A percentile compares a stretch with the other conserved stretches of the same genome.
Conservation (phyloP, 2,329 filamentous ascomycete species). For the Aspergillus awamori region DNA sequence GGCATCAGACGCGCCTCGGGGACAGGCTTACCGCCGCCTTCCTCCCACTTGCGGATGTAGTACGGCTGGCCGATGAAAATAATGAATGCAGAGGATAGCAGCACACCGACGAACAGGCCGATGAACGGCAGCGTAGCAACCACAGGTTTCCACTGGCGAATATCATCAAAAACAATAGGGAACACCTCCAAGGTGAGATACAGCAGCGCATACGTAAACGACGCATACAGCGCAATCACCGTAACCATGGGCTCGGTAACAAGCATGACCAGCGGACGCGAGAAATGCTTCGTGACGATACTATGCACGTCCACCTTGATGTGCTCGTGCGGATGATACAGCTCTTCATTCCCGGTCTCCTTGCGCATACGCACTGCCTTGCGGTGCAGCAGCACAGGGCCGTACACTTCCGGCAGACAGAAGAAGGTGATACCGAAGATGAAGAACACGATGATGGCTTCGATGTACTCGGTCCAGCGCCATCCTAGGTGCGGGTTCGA, state of each 20-base stretch:
- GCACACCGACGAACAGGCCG: constrained; percentile 60
- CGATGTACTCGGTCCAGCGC: constrained; percentile 45
- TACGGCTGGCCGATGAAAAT: constrained; percentile 52
- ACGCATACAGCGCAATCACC: constrained; percentile 28
- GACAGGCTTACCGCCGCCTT: constrained; percentile 17
- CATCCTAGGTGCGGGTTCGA: constrained; percentile 28
- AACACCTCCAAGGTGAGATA: constrained; percentile 55
- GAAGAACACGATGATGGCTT: constrained; percentile 44
- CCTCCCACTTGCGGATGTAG: constrained; percentile 26
- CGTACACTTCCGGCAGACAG: constrained; percentile 45
- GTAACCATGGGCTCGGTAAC: constrained; percentile 23
- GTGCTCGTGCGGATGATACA: constrained; percentile 51
- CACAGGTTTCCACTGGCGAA: constrained; percentile 61
- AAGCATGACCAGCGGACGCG: constrained; percentile 27
- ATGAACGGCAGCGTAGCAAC: constrained; percentile 63
- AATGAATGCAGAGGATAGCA: constrained; percentile 57
- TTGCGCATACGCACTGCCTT: constrained; percentile 45
- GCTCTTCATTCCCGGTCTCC: constrained; percentile 42
- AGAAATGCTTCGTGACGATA: constrained; percentile 33
- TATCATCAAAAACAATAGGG: constrained; percentile 65
- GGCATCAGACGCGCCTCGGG: constrained; percentile 43
- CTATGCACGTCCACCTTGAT: constrained; percentile 45
- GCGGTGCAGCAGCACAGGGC: constrained; percentile 43
- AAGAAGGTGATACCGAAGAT: constrained; percentile 29
- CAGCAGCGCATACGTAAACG: constrained; percentile 32